These are phyloP conservation scores for Cyberlindnera japonica DNA, from an alignment of 805 yeast species.

Conservation along the genomic window DNA sequence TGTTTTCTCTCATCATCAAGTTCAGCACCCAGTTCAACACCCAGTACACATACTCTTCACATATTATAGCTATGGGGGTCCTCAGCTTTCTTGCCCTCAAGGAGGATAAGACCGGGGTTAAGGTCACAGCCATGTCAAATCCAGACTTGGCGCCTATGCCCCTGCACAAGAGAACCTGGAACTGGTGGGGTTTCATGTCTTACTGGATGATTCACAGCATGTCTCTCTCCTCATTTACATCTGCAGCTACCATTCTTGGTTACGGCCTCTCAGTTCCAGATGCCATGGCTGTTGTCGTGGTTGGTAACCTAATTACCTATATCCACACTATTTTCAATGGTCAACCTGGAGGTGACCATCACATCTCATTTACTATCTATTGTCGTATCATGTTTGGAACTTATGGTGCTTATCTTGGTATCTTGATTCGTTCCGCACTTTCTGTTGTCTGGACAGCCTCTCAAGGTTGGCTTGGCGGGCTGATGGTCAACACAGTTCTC, in stretches of 20 bases:
- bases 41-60: no score
- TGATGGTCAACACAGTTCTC: conserved; percentile 8
- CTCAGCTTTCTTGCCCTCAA: conserved; percentile 2
- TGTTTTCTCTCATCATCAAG: no score
- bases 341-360: conserved; percentile 47
- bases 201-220: conserved; percentile 45
- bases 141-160: conserved; percentile 16
- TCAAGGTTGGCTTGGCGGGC: conserved; percentile 12
- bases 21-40: no score
- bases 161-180: conserved; percentile 34
- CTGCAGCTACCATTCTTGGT: conserved; percentile 43
- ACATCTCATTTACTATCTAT: conserved; percentile 44
- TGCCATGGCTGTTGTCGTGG: conserved; percentile 38
- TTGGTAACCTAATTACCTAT: conserved; percentile 45
- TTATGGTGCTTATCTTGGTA: conserved; percentile 40
- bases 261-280: conserved; percentile 44
- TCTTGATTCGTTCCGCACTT: conserved; percentile 39
- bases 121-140: conserved; percentile 7
- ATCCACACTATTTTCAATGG: conserved; percentile 43
- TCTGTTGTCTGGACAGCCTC: conserved; percentile 13
- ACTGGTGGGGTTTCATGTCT: conserved; percentile 37
- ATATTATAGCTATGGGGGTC: no score
- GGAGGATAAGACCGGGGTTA: conserved; percentile 10
- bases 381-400: conserved; percentile 47
- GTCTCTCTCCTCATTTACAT: conserved; percentile 44